Base-by-base conservation (phyloP, 208 protist species). In the Kentomonas sorsogonicus region DNA sequence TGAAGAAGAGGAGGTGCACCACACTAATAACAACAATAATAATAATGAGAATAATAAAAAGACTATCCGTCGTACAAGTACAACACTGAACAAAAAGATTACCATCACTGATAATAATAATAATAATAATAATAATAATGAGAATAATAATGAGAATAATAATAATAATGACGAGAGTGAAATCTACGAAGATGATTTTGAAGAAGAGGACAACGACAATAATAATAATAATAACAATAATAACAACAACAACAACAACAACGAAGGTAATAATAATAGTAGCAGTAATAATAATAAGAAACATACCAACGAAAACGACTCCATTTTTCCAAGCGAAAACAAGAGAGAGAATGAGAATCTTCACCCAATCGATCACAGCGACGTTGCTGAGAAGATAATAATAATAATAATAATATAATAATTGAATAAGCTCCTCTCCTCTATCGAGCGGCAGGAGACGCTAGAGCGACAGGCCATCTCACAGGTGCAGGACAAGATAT, bases 371-470 rank as follows among this genome's bases (percentile, higher is more conserved):
- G n/a, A n/a, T n/a, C n/a, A n/a, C n/a, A n/a, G n/a, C n/a, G n/a
- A n/a, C n/a, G n/a, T n/a, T n/a, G n/a, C n/a, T n/a, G n/a, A n/a
- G n/a, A n/a, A n/a, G 7, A 48, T 18, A 11, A 48, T 48, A 48
- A 48, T 48, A 48, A 48, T 48, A 48, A 48, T 26, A 48, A 48
- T 48, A 48, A 48, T 18, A n/a, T n/a, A n/a, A n/a, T n/a, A n/a
- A n/a, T n/a, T n/a, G n/a, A n/a, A n/a, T n/a, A n/a, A n/a, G n/a
- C n/a, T n/a, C n/a, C n/a, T n/a, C n/a, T n/a, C n/a, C n/a, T n/a
- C n/a, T n/a, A n/a, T n/a, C n/a, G n/a, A n/a, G n/a, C n/a, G n/a
- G n/a, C n/a, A n/a, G n/a, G n/a, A n/a, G n/a, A n/a, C n/a, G n/a
- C n/a, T n/a, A n/a, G n/a, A n/a, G n/a, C n/a, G n/a, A n/a, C n/a